Base-by-base conservation (phyloP, 257 asterid species). In the Fraxinus cuspidata region DNA sequence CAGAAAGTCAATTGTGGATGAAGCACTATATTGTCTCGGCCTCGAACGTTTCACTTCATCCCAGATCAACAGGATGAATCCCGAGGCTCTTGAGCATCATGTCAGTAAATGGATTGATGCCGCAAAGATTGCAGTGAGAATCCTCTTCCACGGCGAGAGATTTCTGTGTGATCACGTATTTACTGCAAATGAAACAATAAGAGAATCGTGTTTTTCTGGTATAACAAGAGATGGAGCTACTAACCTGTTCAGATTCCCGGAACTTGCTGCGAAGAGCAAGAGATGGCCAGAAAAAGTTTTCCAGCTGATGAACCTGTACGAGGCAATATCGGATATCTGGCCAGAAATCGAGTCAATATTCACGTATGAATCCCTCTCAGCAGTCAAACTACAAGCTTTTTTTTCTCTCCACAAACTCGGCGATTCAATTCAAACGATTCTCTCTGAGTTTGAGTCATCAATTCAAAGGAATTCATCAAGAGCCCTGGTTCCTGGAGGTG, bases 261-360 rank as follows among this genome's bases (percentile, higher is more conserved):
- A 91, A 70, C 51, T 82, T 18, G 85, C 83, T 42, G 90, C 92
- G 0, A 88, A 83, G 51, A 74, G 83, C 76, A 87, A 87, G 67
- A 83, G 84, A 78, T 86, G 82, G 25, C 90, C 90, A 0, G 92
- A 84, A 12, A 85, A 79, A 71, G 49, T 81, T 64, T 81, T 80
- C 77, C 32, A 44, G 2, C 38, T 89, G 67, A 75, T 90, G 88
- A 87, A 77, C 65, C 47, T 90, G 27, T 84, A 83, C 32, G 93
- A 85, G 74, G 75, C 86, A 34, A 42, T 83, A 44, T 80, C 91
- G 0, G 91, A 86, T 1, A 82, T 91, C 11, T 82, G 77, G 85
- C 90, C 92, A 4, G 92, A 91, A 27, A 88, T 87, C 76, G 90
- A 92, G 35, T 80, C 89, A 10, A 83, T 86, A 76, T 92, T 92